Base-by-base conservation (phyloP, 352 stramenopile species). In the Phytophthora vignae region DNA sequence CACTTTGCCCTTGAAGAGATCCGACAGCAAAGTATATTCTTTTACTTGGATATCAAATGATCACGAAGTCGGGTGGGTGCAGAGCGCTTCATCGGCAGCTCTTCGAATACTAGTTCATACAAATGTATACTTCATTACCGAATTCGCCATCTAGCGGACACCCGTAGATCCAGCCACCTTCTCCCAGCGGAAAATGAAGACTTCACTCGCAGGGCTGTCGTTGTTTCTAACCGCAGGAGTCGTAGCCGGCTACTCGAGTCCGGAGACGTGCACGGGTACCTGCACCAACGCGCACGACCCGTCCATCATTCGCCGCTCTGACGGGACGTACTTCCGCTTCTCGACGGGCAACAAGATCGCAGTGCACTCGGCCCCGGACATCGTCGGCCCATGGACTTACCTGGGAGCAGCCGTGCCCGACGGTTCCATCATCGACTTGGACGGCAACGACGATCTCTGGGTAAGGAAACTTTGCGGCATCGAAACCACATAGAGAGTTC, bases 311-410 rank as follows among this genome's bases (percentile, higher is more conserved):
- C 77, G 79, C 22, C 74, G 77, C 22, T 52, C 63, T 17, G 74
- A 89, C 57, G 79, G 81, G 59, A 89, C 71, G 15, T 89, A 89
- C 67, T 89, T 85, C 59, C 78, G 78, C 25, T 87, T 89, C 73
- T 85, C 77, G 3, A 89, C 81, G 0, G 79, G 79, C n/a, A 75
- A 71, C 62, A 83, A 85, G 53, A 81, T 88, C 49, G 76, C 81
- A 7, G 75, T 88, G 33, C 81, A 88, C 61, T 80, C 81, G 3
- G 76, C 81, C 2, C 74, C 78, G 10, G 53, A 72, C 21, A 72
- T 88, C 15, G 76, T 55, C 0, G 78, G 81, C 10, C 78, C 81
- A 5, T 88, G 78, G 81, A 76, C 71, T 25, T 86, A 88, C 60
- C 57, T 79, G 31, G 81, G 78, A 2, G 76, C 78, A 21, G 78